These are phyloP conservation scores for Medicago ruthenica DNA, from an alignment of 306 rosid species.

Conservation along the genomic window DNA sequence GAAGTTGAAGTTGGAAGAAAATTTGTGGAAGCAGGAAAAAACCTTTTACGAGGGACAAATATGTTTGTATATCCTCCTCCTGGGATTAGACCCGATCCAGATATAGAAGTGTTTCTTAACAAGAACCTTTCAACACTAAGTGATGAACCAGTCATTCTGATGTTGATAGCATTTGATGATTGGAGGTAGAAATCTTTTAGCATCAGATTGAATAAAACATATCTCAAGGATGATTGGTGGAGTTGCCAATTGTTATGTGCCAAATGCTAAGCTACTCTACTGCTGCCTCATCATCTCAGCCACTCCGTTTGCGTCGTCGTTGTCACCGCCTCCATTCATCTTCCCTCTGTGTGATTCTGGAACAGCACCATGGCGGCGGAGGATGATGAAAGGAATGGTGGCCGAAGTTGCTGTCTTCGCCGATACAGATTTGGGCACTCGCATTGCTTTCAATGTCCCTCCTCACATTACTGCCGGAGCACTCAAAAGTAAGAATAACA, in stretches of 20 bases:
- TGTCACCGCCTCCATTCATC: too few relatives aligned
- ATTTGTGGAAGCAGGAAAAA: constrained; percentile 59
- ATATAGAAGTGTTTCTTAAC: constrained; percentile 75
- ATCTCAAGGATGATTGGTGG: constrained; percentile 86
- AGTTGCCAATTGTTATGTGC: constrained; percentile 77
- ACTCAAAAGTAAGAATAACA: constrained; percentile 60
- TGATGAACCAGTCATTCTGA: constrained; percentile 65
- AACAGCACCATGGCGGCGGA: neutral
- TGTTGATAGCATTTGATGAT: constrained; percentile 89
- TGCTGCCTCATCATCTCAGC: too few relatives aligned
- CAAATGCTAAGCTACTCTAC: constrained; percentile 31
- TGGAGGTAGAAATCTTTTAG: constrained; percentile 93
- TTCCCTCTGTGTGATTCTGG: neutral
- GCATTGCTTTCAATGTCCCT: constrained; percentile 62
- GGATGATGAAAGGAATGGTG: constrained; percentile 20
- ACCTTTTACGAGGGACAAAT: constrained; percentile 57
- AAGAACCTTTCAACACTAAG: constrained; percentile 67
- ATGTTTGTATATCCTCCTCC: constrained; percentile 74
- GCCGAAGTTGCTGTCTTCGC: constrained; percentile 66
- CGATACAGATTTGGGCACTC: constrained; percentile 74
- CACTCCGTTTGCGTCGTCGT: too few relatives aligned
- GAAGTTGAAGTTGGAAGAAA: constrained; percentile 69
- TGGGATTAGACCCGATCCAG: constrained; percentile 77
- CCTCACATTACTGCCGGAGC: constrained; percentile 56
- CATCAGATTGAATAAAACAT: constrained; percentile 57